phyloP scores from a whole-genome alignment of 2,329 filamentous ascomycete genomes.

The Chrysosporium queenslandicum region DNA sequence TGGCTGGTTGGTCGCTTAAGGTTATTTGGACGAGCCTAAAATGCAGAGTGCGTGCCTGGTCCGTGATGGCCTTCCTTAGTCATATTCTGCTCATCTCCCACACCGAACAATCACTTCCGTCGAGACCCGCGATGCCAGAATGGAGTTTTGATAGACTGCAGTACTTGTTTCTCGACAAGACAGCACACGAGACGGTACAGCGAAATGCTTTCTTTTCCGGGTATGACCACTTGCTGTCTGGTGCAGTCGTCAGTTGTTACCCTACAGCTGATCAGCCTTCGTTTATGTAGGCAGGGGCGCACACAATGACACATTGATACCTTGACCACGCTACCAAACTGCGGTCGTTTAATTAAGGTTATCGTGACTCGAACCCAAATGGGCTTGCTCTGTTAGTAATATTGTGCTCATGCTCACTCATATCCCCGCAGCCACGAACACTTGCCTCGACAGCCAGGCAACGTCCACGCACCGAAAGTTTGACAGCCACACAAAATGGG shows the following conservation, averaged over 20 bases:
- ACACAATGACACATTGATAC: no score
- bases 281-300: neutral
- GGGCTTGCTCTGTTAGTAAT: conserved; percentile 5
- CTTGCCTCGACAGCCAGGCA: no score
- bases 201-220: neutral
- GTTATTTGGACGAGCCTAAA: neutral
- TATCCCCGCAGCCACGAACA: conserved; percentile 12
- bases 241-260: no score
- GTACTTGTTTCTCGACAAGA: no score
- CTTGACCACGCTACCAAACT: no score
- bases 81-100: neutral
- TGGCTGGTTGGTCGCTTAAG: neutral
- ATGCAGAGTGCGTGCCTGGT: neutral
- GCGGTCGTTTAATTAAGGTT: neutral
- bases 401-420: conserved; percentile 52
- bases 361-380: neutral
- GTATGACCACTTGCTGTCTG: no score
- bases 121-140: no score
- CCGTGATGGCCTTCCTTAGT: neutral
- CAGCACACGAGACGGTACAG: no score
- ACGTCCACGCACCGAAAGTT: no score
- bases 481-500: neutral
- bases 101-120: no score
- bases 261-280: neutral
- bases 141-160: no score